Percentiles rank a stretch among this genome's conserved stretches.
phyloP scores from a whole-genome alignment of 2,329 filamentous ascomycete species.

The Canariomyces notabilis region DNA sequence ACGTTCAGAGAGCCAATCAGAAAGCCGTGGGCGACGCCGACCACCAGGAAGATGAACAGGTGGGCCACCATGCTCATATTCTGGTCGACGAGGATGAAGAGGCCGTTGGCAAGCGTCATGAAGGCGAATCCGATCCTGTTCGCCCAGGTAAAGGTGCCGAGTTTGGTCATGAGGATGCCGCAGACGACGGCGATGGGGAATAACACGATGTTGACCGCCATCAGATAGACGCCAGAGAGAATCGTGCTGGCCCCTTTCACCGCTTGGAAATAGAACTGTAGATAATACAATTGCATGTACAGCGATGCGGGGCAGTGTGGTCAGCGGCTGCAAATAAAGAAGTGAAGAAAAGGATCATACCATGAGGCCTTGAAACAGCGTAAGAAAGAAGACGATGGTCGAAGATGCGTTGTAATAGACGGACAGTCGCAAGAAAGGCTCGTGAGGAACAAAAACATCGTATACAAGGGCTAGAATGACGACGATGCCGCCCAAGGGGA shows the following conservation, averaged over 20 bases:
- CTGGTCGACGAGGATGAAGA: conserved; percentile 18
- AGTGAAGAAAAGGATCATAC: no score
- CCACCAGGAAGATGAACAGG: conserved; percentile 29
- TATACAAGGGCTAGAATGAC: neutral
- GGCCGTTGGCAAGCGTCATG: conserved; percentile 20
- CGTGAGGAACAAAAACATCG: neutral
- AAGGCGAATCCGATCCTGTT: conserved; percentile 31
- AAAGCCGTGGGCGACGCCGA: conserved; percentile 31
- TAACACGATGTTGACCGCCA: no score
- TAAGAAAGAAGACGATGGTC: neutral
- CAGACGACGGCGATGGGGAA: no score
- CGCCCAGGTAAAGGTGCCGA: conserved; percentile 31
- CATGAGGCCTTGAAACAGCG: no score
- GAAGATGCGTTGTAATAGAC: no score
- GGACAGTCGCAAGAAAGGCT: no score
- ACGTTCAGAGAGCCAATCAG: conserved; percentile 34
- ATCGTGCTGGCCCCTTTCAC: conserved; percentile 28
- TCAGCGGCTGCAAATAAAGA: no score
- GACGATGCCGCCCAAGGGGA: conserved; percentile 37
- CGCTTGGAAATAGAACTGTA: conserved; percentile 32
- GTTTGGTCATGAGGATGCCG: conserved; percentile 22
- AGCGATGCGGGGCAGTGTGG: conserved; percentile 8
- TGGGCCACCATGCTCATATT: conserved; percentile 26
- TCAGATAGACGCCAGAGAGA: neutral
- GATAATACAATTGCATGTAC: conserved; percentile 25